Evolutionary conservation across 208 protist genomes (phyloP).

Genomic region (Wallacemonas sp.): DNA sequence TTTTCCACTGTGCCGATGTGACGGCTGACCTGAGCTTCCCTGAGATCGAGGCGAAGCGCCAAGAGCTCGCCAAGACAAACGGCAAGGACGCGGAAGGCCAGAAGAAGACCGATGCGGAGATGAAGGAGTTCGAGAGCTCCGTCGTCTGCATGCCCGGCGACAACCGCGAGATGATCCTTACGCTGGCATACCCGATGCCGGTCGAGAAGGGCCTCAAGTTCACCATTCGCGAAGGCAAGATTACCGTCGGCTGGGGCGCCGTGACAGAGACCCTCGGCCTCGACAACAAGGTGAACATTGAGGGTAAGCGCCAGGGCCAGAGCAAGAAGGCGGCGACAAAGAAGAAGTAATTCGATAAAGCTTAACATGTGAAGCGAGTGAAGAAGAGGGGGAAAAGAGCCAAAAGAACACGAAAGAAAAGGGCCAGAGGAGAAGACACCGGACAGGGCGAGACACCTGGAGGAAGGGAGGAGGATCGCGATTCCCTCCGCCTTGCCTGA

Average conservation of each 20-base stretch:
- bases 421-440: background rate
- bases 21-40: constrained; percentile 96
- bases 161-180: constrained; percentile 93
- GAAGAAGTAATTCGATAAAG: constrained; percentile 40
- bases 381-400: background rate
- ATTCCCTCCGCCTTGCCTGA: no score
- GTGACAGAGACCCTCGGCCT: constrained; percentile 93
- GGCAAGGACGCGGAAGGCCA: constrained; percentile 75
- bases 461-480: no score
- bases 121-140: constrained; percentile 85
- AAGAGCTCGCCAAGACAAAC: constrained; percentile 81
- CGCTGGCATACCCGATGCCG: constrained; percentile 92
- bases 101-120: constrained; percentile 78
- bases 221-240: constrained; percentile 98
- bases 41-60: constrained; percentile 68
- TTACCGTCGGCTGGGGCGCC: constrained; percentile 98
- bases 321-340: constrained; percentile 30
- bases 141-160: constrained; percentile 99
- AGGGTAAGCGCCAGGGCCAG: constrained; percentile 38
- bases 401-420: background rate
- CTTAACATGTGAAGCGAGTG: background rate
- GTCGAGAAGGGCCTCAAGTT: constrained; percentile 96
- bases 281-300: constrained; percentile 87
- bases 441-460: background rate
- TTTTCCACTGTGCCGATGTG: constrained; percentile 97